Evolutionary conservation across 345 rosid species (phyloP).

Genomic region (Dimocarpus longan): DNA sequence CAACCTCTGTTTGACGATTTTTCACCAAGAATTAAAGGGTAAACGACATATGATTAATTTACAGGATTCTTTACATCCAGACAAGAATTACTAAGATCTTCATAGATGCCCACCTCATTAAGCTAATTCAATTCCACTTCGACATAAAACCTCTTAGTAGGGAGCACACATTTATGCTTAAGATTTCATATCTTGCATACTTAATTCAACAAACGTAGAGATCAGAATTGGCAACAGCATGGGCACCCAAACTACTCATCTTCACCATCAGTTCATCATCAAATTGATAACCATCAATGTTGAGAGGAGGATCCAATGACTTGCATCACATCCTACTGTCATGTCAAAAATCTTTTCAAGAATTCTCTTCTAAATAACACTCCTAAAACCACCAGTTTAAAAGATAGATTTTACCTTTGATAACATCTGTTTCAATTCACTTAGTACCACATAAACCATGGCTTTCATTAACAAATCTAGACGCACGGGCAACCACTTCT

Average conservation of each 20-base stretch:
- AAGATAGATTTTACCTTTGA: neutral
- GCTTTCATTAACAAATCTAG: neutral
- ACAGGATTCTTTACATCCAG: neutral
- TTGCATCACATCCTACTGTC: constrained; percentile 7
- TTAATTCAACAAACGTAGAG: neutral
- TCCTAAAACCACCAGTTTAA: neutral
- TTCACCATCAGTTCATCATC: neutral
- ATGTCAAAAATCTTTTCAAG: neutral
- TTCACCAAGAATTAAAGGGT: neutral
- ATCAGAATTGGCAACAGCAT: neutral
- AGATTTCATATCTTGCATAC: neutral
- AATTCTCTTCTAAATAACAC: neutral
- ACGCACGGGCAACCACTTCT: constrained; percentile 5
- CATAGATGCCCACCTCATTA: neutral
- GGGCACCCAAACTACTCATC: neutral
- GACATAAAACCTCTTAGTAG: neutral
- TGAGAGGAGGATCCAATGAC: neutral
- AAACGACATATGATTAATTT: too few relatives aligned
- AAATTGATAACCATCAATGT: neutral
- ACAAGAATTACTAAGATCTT: neutral
- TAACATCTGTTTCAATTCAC: neutral
- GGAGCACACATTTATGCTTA: neutral
- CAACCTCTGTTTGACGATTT: neutral
- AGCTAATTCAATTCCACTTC: too few relatives aligned
- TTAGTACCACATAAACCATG: neutral